phyloP scores from a whole-genome alignment of 176 grass and related monocot species.

The Phyllostachys edulis region DNA sequence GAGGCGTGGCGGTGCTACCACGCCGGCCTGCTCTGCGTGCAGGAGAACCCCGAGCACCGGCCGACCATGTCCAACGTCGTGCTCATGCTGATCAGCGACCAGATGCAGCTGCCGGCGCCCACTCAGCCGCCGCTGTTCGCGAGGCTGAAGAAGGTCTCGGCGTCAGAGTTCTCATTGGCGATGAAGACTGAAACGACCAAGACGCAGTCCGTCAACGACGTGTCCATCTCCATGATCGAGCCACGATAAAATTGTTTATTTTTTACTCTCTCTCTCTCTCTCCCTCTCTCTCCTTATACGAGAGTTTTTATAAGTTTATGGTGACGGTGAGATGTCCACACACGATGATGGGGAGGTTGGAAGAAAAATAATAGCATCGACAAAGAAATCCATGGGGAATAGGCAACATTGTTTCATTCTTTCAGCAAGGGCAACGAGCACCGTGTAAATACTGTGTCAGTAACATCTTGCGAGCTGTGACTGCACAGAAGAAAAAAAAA shows the following conservation, averaged over 20 bases:
- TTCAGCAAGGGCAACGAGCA: not conserved
- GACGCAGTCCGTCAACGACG: conserved; percentile 67
- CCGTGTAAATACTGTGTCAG: not conserved
- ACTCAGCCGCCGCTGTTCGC: conserved; percentile 43
- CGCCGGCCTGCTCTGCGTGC: conserved; percentile 76
- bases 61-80: conserved; percentile 75
- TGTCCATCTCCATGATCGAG: conserved; percentile 68
- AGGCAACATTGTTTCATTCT: conserved; percentile 10
- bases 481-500: not conserved
- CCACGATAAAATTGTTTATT: conserved; percentile 42
- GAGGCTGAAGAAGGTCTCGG: conserved; percentile 20
- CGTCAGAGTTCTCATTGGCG: conserved; percentile 44
- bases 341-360: not conserved
- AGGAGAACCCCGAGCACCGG: conserved; percentile 72
- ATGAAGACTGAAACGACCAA: conserved; percentile 49
- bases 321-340: not conserved
- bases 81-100: conserved; percentile 77
- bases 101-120: conserved; percentile 43
- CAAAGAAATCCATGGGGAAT: not conserved
- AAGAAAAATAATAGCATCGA: not conserved
- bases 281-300: not conserved
- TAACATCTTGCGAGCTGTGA: not conserved
- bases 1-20: conserved; percentile 75
- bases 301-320: not conserved
- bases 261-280: not conserved